Percentiles rank a stretch among this genome's conserved stretches.
Evolutionary conservation across 2,329 filamentous ascomycete genomes (phyloP).

Genomic region (Scopulariopsis brevicaulis): DNA sequence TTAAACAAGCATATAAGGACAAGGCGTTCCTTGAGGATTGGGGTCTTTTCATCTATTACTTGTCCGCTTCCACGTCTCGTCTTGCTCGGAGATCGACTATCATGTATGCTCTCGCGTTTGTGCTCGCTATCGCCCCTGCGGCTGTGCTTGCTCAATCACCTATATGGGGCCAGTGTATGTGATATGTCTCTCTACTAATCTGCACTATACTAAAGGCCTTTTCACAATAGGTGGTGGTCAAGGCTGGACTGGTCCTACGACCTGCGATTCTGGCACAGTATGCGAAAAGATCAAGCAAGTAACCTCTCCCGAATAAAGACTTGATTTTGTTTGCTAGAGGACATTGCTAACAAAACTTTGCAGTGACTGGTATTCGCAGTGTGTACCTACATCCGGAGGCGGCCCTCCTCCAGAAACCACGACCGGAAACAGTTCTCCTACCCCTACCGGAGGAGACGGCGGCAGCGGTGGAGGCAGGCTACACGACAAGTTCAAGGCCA

Average conservation of each 20-base stretch:
- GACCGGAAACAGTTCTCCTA: not conserved
- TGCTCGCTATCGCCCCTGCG: conserved; percentile 7
- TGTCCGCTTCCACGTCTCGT: not conserved
- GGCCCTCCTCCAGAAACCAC: not conserved
- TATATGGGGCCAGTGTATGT: conserved; percentile 10
- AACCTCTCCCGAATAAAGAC: not conserved
- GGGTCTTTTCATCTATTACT: not conserved
- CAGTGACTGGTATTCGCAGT: conserved; percentile 11
- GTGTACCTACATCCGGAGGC: conserved; percentile 5
- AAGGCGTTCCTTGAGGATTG: not conserved
- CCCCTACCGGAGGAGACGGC: conserved; percentile 11
- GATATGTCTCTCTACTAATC: not conserved
- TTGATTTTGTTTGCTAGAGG: not conserved
- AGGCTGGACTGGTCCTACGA: conserved; percentile 8
- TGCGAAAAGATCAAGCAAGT: conserved; percentile 8
- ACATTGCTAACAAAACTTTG: not conserved
- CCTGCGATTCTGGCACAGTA: conserved; percentile 8
- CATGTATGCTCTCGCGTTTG: conserved; percentile 8
- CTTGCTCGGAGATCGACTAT: conserved; percentile 1
- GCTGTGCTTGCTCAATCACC: conserved; percentile 9
- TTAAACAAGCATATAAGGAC: not conserved
- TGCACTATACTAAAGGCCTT: not conserved
- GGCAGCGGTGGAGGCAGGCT: not conserved
- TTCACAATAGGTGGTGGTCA: conserved; percentile 7
- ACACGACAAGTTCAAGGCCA: conserved; percentile 28